Evolutionary conservation across 2,329 filamentous ascomycete species (phyloP).

Genomic region (Verticillium isaacii): DNA sequence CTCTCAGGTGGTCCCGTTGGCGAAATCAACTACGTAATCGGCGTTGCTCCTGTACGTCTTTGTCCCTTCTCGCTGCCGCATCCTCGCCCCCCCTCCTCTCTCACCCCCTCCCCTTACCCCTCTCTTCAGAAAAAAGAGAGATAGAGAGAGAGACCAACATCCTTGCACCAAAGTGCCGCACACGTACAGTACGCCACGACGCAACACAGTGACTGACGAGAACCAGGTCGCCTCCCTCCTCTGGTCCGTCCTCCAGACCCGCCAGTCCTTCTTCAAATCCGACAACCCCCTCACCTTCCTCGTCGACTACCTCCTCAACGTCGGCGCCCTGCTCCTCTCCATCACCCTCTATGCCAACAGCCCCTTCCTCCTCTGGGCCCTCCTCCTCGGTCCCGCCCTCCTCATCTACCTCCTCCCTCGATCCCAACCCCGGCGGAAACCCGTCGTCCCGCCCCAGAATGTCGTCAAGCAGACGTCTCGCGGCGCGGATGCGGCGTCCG

Average conservation of each 20-base stretch:
- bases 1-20: constrained; percentile 75
- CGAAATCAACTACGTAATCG: constrained; percentile 84
- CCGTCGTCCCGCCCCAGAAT: constrained; percentile 40
- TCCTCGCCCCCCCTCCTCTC: not conserved
- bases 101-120: not conserved
- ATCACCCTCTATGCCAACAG: constrained; percentile 77
- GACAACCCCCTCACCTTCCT: constrained; percentile 64
- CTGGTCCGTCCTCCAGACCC: constrained; percentile 84
- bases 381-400: constrained; percentile 68
- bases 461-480: constrained; percentile 13
- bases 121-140: not conserved
- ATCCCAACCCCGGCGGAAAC: constrained; percentile 37
- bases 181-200: not conserved
- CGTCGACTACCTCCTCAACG: constrained; percentile 85
- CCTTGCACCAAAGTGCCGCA: not conserved
- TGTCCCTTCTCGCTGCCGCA: not conserved
- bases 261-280: constrained; percentile 76
- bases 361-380: constrained; percentile 67
- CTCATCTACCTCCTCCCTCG: constrained; percentile 53
- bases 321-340: constrained; percentile 75
- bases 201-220: not conserved
- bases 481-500: constrained; percentile 10
- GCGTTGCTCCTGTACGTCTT: constrained; percentile 69
- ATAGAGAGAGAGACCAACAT: not conserved
- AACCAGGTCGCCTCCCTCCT: constrained; percentile 71